Conservation (phyloP, 768 basidiomycete genomes). For the Macrolepiota dolichaula region DNA sequence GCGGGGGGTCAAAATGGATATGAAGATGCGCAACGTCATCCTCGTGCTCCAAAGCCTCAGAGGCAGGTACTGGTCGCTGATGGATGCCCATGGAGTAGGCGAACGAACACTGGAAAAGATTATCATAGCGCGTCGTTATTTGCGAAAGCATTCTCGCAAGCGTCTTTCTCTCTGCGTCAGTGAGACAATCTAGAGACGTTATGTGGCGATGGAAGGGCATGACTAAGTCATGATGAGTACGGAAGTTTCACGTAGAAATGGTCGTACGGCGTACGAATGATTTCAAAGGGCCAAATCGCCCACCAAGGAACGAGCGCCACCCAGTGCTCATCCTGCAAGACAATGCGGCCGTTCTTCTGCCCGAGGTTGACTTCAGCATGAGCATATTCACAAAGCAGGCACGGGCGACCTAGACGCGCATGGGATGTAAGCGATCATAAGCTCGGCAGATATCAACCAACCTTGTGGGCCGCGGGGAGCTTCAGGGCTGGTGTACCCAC, state of each 20-base stretch:
- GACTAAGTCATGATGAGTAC: constrained; percentile 37
- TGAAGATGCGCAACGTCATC: constrained; percentile 75
- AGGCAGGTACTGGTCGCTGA: constrained; percentile 64
- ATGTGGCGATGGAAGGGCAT: constrained; percentile 79
- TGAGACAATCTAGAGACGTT: constrained; percentile 61
- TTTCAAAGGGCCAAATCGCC: constrained; percentile 93
- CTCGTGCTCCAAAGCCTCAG: constrained; percentile 32
- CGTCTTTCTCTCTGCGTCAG: constrained; percentile 52
- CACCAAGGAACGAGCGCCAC: constrained; percentile 90
- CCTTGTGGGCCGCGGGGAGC: constrained; percentile 57
- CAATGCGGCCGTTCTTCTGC: constrained; percentile 48
- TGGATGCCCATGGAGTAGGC: constrained; percentile 96
- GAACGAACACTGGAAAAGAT: constrained; percentile 82
- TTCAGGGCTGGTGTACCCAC: constrained; percentile 27
- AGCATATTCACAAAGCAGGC: constrained; percentile 80
- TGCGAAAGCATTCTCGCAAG: constrained; percentile 67
- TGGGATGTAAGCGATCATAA: neutral
- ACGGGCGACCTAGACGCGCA: constrained; percentile 44
- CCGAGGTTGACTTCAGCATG: constrained; percentile 51
- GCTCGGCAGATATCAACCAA: constrained; percentile 11
- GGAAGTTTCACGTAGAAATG: neutral
- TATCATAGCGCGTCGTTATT: constrained; percentile 70
- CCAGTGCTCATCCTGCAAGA: constrained; percentile 74
- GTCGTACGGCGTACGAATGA: constrained; percentile 48
- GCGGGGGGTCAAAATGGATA: constrained; percentile 82